phyloP scores from a whole-genome alignment of 352 stramenopile species.

The Phytophthora meadii region DNA sequence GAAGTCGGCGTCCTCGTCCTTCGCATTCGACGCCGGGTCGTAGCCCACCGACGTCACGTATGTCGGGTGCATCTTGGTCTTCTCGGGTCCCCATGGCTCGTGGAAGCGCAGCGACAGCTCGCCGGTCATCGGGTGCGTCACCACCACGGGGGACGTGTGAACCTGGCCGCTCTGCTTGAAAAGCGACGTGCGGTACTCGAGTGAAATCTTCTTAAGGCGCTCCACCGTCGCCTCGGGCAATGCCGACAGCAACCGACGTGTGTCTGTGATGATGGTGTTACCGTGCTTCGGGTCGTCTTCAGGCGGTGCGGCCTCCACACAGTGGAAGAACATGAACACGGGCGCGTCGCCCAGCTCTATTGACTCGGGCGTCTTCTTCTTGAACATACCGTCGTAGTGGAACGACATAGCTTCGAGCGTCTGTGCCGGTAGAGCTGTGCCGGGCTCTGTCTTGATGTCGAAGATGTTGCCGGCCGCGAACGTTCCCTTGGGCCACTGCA shows the following conservation, averaged over 20 bases:
- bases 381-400: conserved; percentile 36
- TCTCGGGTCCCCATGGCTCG: conserved; percentile 29
- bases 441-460: conserved; percentile 25
- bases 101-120: conserved; percentile 23
- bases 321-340: conserved; percentile 38
- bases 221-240: conserved; percentile 21
- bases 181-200: conserved; percentile 22
- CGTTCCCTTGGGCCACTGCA: conserved; percentile 27
- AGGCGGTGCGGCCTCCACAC: conserved; percentile 15
- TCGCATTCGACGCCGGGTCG: conserved; percentile 16
- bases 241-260: conserved; percentile 19
- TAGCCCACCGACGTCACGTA: conserved; percentile 27
- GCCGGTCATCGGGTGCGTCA: conserved; percentile 22
- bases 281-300: conserved; percentile 32
- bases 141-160: conserved; percentile 24
- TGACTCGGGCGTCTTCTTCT: conserved; percentile 30
- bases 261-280: conserved; percentile 34
- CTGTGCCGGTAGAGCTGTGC: conserved; percentile 17
- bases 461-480: conserved; percentile 31
- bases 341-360: conserved; percentile 26
- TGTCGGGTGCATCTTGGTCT: conserved; percentile 34
- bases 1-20: conserved; percentile 6
- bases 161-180: conserved; percentile 7
- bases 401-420: conserved; percentile 31
- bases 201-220: conserved; percentile 31